phyloP scores from a whole-genome alignment of 2,329 filamentous ascomycete species.

The Claviceps lovelessii region DNA sequence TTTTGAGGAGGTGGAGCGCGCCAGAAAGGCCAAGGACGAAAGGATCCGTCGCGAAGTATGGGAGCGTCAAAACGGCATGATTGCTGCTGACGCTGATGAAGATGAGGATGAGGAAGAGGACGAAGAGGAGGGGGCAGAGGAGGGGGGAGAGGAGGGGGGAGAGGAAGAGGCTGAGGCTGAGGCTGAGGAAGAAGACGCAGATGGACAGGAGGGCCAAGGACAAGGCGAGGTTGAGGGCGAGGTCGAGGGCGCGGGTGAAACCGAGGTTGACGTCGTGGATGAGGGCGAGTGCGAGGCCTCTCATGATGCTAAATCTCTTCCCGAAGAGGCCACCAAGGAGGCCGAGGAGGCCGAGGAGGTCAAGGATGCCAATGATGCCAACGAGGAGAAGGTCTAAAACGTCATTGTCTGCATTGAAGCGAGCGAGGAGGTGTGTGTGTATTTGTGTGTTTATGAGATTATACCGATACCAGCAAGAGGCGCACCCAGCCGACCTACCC shows the following conservation, averaged over 20 bases:
- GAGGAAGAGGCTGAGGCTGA: slow-evolving; percentile 11
- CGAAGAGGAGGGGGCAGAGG: slow-evolving; percentile 7
- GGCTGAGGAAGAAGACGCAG: slow-evolving; percentile 22
- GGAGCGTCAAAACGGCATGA: slow-evolving; percentile 48
- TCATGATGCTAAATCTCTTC: slow-evolving; percentile 4
- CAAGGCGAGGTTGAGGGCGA: not conserved
- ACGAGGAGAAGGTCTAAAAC: slow-evolving; percentile 2
- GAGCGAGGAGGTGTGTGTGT: not conserved
- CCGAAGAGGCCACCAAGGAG: not conserved
- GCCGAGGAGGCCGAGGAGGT: slow-evolving; percentile 1
- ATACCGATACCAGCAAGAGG: not conserved
- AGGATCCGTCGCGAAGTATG: slow-evolving; percentile 67
- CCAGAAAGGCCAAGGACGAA: slow-evolving; percentile 75
- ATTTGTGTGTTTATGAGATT: not conserved
- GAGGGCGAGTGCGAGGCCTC: slow-evolving; percentile 5
- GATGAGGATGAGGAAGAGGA: slow-evolving; percentile 16
- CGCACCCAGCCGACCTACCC: no score
- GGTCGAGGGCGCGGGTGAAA: not conserved
- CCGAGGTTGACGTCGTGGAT: not conserved
- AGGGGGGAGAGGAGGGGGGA: slow-evolving; percentile 5
- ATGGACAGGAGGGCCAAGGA: not conserved
- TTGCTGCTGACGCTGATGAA: slow-evolving; percentile 29
- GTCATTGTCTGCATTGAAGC: not conserved
- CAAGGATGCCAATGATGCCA: not conserved
- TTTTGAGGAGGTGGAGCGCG: slow-evolving; percentile 81